phyloP scores from a whole-genome alignment of 164 flowering plant genomes.

The Warburgia ugandensis region DNA sequence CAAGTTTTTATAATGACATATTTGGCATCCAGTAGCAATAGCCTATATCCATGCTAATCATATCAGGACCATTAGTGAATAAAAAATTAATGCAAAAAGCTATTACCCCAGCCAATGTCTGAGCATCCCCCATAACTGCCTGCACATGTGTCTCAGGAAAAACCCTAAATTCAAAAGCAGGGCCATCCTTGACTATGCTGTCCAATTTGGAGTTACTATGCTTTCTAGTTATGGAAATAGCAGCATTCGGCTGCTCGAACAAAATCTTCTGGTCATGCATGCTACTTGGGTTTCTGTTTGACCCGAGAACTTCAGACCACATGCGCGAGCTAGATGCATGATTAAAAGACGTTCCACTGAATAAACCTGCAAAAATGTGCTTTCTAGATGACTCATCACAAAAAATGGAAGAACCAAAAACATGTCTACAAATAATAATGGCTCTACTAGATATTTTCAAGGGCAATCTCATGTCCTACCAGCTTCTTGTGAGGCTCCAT shows the following conservation, averaged over 20 bases:
- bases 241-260: constrained; percentile 10
- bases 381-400: constrained; percentile 1
- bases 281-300: background rate
- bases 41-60: no score
- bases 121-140: constrained; percentile 11
- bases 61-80: background rate
- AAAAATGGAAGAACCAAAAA: background rate
- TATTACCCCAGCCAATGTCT: background rate
- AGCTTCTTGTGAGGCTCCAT: constrained; percentile 1
- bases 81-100: background rate
- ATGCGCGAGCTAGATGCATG: constrained; percentile 8
- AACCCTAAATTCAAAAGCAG: constrained; percentile 14
- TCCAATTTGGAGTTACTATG: constrained; percentile 17
- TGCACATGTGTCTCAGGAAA: constrained; percentile 11
- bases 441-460: no score
- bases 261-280: constrained; percentile 1
- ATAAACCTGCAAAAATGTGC: background rate
- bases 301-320: constrained; percentile 7
- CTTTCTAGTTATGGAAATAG: constrained; percentile 19
- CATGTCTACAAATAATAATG: no score
- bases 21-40: no score
- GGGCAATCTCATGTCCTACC: constrained; percentile 2
- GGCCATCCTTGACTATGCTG: constrained; percentile 8
- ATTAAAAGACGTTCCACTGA: background rate
- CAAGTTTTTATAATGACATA: no score